Evolutionary conservation across 176 grass and related monocot genomes (phyloP), one percentile per base, ranked within the genome.

Genomic region (Cenchrus purpureus): DNA sequence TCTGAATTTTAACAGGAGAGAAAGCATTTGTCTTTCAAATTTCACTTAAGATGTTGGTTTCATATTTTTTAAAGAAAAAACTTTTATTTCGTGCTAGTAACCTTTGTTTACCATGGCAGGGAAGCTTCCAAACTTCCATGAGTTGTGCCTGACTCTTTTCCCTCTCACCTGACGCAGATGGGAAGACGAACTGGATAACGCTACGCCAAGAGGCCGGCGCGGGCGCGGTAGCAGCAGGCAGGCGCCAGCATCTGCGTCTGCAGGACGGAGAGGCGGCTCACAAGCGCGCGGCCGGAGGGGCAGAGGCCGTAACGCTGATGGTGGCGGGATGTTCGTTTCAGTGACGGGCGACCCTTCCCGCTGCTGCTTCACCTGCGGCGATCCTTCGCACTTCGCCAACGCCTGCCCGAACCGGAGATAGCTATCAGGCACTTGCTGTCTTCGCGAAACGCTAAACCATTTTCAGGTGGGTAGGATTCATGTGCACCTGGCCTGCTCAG

Each of bases 321-420:
- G 53, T 32, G 51, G 53, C 12, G 74, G 74, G 68, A 89, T 85
- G 82, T 96, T 99, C 81, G 90, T 99, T 37, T 94, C 97, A 12
- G 97, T 93, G 44, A 96, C 90, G 13, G 97, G 93, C 45, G 93
- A 98, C 46, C 79, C 88, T 19, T 68, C 79, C 34, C 84, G 90
- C 64, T 66, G 82, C 87, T 96, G 97, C 77, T 98, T 90, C 80
- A 62, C 66, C 58, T 99, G 97, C 62, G 93, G 97, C 22, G 91
- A 99, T 58, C 93, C 93, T 73, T 88, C 93, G 17, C 93, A 99
- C 87, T 99, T 94, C 58, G 97, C 91, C 53, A 99, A 92, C 60
- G 84, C 67, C 25, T 99, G 97, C 87, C 93, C 93, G 0, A 90
- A 92, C 78, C 81, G 83, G 74, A 69, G 87, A 81, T 94, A 79